A percentile compares a stretch with the other conserved stretches of the same genome.
phyloP scores from a whole-genome alignment of 768 basidiomycete genomes.

The Suillus hirtellus region DNA sequence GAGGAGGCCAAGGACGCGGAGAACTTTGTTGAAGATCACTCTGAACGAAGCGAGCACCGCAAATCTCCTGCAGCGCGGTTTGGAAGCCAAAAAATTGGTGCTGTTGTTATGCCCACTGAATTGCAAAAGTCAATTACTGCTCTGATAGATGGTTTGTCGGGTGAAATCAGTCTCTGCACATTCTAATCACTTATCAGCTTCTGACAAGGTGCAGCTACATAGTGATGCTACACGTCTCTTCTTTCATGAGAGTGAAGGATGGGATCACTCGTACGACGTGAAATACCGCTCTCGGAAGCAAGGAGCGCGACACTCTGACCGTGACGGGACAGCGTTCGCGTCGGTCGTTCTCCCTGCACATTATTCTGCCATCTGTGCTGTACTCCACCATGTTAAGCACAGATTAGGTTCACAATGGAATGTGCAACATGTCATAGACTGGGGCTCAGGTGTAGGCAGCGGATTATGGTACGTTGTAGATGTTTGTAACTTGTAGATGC shows the following conservation, averaged over 20 bases:
- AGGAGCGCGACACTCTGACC: conserved; percentile 55
- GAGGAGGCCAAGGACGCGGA: conserved; percentile 36
- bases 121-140: conserved; percentile 63
- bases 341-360: conserved; percentile 84
- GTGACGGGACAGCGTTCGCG: conserved; percentile 84
- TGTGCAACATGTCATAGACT: conserved; percentile 70
- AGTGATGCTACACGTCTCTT: conserved; percentile 76
- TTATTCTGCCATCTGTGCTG: conserved; percentile 78
- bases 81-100: conserved; percentile 72
- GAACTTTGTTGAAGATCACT: conserved; percentile 28
- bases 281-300: conserved; percentile 63
- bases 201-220: conserved; percentile 63
- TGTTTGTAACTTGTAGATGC: conserved; percentile 9
- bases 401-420: conserved; percentile 65
- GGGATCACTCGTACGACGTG: conserved; percentile 57
- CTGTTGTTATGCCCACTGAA: conserved; percentile 71
- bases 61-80: conserved; percentile 84
- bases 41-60: conserved; percentile 37
- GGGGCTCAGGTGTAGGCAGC: conserved; percentile 82
- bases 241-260: conserved; percentile 41
- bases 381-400: conserved; percentile 64
- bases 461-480: conserved; percentile 67
- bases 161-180: conserved; percentile 2
- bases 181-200: conserved; percentile 41
- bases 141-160: conserved; percentile 62